phyloP scores from a whole-genome alignment of 2,329 filamentous ascomycete genomes.

The Podosphaera xanthii region DNA sequence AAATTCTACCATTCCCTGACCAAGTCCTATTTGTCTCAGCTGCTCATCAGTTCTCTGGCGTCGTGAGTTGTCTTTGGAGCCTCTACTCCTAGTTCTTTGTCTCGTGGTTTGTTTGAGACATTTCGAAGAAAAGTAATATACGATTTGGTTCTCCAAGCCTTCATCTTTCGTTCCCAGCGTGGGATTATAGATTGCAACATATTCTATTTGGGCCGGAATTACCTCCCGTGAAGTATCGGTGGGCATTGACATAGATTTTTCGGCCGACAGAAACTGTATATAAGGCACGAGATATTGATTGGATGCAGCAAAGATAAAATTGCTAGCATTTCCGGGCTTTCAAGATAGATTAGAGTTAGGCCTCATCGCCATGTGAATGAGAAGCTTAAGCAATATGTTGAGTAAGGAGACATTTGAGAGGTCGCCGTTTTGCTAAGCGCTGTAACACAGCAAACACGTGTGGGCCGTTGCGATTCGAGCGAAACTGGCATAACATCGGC shows the following conservation, averaged over 20 bases:
- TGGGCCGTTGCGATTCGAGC: no score
- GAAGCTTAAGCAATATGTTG: no score
- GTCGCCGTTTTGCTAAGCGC: no score
- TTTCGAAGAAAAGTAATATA: constrained; percentile 46
- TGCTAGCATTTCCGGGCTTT: no score
- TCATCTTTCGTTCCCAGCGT: constrained; percentile 41
- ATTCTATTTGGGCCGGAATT: constrained; percentile 61
- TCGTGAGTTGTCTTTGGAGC: constrained; percentile 14
- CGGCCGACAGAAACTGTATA: background rate
- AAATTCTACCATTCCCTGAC: constrained; percentile 91
- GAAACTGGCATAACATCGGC: no score
- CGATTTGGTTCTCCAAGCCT: constrained; percentile 54
- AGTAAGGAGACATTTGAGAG: no score
- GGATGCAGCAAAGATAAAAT: no score
- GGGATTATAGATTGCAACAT: constrained; percentile 89
- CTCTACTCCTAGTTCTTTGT: background rate
- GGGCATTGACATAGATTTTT: constrained; percentile 13
- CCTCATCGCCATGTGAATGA: no score
- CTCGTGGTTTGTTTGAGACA: constrained; percentile 2
- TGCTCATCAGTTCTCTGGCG: constrained; percentile 61
- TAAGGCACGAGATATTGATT: no score
- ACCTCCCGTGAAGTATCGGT: constrained; percentile 8
- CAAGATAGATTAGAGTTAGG: no score
- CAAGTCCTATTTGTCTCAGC: constrained; percentile 78
- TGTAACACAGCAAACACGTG: no score